phyloP scores from a whole-genome alignment of 352 stramenopile species.

The Phytophthora kernoviae region DNA sequence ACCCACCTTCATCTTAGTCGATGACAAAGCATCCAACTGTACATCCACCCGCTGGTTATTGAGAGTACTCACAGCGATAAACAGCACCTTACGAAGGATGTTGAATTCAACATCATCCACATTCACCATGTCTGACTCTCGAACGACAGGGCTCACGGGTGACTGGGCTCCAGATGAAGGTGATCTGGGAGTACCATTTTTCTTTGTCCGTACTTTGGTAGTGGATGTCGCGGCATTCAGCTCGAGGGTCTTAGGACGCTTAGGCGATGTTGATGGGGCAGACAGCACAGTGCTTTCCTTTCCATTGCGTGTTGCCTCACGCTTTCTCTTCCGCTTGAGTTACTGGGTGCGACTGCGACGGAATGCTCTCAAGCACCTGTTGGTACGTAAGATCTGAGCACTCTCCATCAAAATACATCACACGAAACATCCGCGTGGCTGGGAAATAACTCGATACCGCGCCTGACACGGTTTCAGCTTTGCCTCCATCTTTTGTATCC shows the following conservation, averaged over 20 bases:
- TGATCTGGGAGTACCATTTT: slow-evolving; percentile 8
- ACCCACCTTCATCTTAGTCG: slow-evolving; percentile 46
- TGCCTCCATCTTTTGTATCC: slow-evolving; percentile 35
- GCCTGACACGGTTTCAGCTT: slow-evolving; percentile 42
- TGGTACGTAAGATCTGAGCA: slow-evolving; percentile 66
- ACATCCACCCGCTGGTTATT: slow-evolving; percentile 28
- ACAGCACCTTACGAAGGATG: slow-evolving; percentile 65
- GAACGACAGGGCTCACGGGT: slow-evolving; percentile 18
- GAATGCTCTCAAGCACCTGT: slow-evolving; percentile 66
- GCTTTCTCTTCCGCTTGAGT: slow-evolving; percentile 46
- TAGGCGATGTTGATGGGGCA: slow-evolving; percentile 32
- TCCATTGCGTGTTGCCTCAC: slow-evolving; percentile 28
- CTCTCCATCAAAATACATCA: slow-evolving; percentile 62
- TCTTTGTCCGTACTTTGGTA: slow-evolving; percentile 21
- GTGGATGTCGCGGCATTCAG: slow-evolving; percentile 17
- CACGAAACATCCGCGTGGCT: slow-evolving; percentile 76
- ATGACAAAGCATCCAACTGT: slow-evolving; percentile 42
- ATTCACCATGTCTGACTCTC: slow-evolving; percentile 26
- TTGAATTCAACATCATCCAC: slow-evolving; percentile 43
- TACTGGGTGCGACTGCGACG: slow-evolving; percentile 33
- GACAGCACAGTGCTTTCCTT: slow-evolving; percentile 7
- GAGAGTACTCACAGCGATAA: slow-evolving; percentile 54
- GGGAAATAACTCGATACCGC: slow-evolving; percentile 74
- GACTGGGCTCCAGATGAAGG: slow-evolving; percentile 9
- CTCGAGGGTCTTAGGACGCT: slow-evolving; percentile 38